These are phyloP conservation scores for Scleroderma bovista DNA, from an alignment of 768 basidiomycete species.

Conservation along the genomic window DNA sequence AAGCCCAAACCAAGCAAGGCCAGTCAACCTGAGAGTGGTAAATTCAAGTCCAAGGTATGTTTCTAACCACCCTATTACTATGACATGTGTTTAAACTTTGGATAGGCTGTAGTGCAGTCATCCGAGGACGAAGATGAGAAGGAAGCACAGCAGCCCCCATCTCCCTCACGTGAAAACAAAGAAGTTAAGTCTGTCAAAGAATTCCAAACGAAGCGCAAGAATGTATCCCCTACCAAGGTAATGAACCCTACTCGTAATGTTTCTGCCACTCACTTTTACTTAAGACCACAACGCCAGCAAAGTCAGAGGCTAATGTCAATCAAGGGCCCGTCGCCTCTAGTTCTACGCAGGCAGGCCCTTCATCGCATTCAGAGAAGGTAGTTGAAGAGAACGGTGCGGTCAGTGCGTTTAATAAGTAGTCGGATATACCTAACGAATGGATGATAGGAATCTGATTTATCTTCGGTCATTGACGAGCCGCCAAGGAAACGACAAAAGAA, in stretches of 20 bases:
- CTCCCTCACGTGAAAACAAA: conserved; percentile 6
- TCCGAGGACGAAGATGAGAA: conserved; percentile 21
- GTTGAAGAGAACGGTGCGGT: conserved; percentile 13
- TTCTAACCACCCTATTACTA: neutral
- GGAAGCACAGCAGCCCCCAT: neutral
- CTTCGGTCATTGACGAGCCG: conserved; percentile 53
- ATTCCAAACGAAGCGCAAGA: conserved; percentile 9
- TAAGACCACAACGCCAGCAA: neutral
- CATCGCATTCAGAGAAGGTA: conserved; percentile 6
- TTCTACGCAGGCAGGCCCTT: conserved; percentile 1
- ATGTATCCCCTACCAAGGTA: conserved; percentile 2
- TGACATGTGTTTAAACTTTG: neutral
- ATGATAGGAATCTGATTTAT: conserved; percentile 43
- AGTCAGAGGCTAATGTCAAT: neutral
- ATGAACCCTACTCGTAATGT: neutral
- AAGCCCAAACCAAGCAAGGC: conserved; percentile 7
- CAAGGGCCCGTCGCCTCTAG: conserved; percentile 3
- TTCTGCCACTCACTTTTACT: neutral
- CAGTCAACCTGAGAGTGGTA: conserved; percentile 16
- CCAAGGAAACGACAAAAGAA: conserved; percentile 43
- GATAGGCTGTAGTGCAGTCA: conserved; percentile 23
- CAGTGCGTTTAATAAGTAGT: conserved; percentile 13
- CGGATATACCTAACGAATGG: conserved; percentile 35
- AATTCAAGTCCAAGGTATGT: conserved; percentile 23
- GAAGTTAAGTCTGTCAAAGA: neutral